These are phyloP conservation scores for Xylaria sp. DNA, from an alignment of 2,329 filamentous ascomycete species.

Conservation along the genomic window DNA sequence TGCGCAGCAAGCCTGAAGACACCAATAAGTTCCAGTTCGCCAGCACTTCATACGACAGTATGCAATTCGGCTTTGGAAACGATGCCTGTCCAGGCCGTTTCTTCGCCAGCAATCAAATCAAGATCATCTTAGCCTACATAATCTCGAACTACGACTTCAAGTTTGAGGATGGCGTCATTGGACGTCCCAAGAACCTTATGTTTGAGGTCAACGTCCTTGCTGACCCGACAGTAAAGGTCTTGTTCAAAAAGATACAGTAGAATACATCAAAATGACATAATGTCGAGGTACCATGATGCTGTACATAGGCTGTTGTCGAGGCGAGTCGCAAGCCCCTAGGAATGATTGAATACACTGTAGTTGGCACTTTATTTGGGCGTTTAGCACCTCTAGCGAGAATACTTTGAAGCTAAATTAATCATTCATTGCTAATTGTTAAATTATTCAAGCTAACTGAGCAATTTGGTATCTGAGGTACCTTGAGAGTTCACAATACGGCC, in stretches of 20 bases:
- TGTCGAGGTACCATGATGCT: background rate
- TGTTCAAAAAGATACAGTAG: conserved; percentile 48
- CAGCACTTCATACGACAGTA: conserved; percentile 47
- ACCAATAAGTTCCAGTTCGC: conserved; percentile 48
- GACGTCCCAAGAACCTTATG: conserved; percentile 43
- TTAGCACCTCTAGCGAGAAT: background rate
- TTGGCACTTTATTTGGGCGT: background rate
- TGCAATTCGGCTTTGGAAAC: conserved; percentile 53
- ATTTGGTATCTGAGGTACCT: background rate
- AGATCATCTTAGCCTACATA: conserved; percentile 46
- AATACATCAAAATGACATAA: background rate
- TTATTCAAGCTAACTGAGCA: background rate
- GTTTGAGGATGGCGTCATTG: conserved; percentile 40
- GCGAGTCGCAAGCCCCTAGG: background rate
- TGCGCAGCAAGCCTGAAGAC: conserved; percentile 41
- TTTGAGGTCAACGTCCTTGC: conserved; percentile 47
- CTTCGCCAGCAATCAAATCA: conserved; percentile 54
- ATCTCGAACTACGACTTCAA: conserved; percentile 44
- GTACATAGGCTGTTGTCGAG: background rate
- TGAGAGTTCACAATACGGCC: background rate
- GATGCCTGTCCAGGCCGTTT: conserved; percentile 55
- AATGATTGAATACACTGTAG: background rate
- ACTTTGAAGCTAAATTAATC: background rate
- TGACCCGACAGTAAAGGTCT: conserved; percentile 42
- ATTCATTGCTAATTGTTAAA: background rate